phyloP scores from a whole-genome alignment of 441 rosid species.

The Adansonia madagascariensis region DNA sequence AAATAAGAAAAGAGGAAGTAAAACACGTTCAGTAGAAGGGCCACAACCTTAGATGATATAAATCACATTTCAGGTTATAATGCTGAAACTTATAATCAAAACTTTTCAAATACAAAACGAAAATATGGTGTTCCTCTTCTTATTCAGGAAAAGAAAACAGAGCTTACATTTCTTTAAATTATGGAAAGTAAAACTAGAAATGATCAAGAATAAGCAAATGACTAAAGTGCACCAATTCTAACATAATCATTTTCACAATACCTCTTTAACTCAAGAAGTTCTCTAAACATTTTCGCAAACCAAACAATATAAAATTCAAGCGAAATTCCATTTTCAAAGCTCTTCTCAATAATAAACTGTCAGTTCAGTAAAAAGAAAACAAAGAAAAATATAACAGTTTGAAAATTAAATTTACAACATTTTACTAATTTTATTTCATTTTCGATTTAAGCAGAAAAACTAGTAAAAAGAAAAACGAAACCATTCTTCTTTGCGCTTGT shows the following conservation, averaged over 20 bases:
- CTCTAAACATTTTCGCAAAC: background rate
- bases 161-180: background rate
- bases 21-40: background rate
- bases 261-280: background rate
- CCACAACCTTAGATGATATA: background rate
- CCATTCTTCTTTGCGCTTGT: slow-evolving; percentile 87
- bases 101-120: slow-evolving; percentile 5
- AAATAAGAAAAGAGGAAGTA: background rate
- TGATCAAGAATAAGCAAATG: slow-evolving; percentile 6
- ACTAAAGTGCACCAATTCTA: background rate
- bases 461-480: slow-evolving; percentile 27
- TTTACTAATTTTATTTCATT: background rate
- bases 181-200: background rate
- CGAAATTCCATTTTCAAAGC: background rate
- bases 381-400: background rate
- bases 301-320: background rate
- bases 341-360: background rate
- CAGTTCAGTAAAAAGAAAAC: background rate
- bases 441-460: background rate
- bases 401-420: background rate
- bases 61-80: no score
- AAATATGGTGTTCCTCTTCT: background rate
- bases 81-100: background rate
- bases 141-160: no score
- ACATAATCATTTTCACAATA: background rate